Percentiles rank a stretch among this genome's conserved stretches.
Conservation (phyloP, 805 yeast genomes). For the Candida coleopterorum region DNA sequence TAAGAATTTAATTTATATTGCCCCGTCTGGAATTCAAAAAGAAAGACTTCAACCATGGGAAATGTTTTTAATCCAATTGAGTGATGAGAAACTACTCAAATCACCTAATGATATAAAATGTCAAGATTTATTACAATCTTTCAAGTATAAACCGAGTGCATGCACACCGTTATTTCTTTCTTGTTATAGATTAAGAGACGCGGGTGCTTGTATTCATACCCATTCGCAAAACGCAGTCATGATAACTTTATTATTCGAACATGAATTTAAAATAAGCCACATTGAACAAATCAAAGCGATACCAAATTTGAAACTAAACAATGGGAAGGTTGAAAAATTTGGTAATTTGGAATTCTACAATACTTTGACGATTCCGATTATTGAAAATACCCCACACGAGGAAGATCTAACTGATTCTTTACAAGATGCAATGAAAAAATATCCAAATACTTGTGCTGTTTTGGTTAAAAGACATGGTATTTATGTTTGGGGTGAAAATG, state of each 20-base stretch:
- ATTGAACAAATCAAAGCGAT: constrained; percentile 93
- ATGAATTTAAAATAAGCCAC: constrained; percentile 69
- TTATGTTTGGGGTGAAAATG: constrained; percentile 92
- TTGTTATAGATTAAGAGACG: constrained; percentile 59
- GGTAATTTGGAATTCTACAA: constrained; percentile 73
- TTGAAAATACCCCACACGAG: constrained; percentile 86
- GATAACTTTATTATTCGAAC: constrained; percentile 62
- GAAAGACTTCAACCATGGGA: constrained; percentile 80
- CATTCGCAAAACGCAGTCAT: constrained; percentile 88
- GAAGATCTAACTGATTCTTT: constrained; percentile 71
- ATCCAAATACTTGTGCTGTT: constrained; percentile 81
- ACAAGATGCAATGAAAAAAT: constrained; percentile 55
- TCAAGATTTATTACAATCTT: constrained; percentile 31
- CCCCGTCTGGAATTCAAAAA: constrained; percentile 96
- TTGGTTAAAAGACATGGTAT: constrained; percentile 91
- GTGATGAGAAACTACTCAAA: constrained; percentile 47
- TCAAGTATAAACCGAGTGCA: constrained; percentile 77
- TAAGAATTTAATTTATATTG: constrained; percentile 58
- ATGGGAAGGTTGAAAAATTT: constrained; percentile 44
- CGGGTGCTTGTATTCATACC: constrained; percentile 93
- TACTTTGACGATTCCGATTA: constrained; percentile 78
- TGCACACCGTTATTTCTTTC: constrained; percentile 87
- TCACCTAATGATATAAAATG: constrained; percentile 50
- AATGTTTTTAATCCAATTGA: constrained; percentile 69
- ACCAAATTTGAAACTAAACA: constrained; percentile 45